A percentile compares a stretch with the other conserved stretches of the same genome.
Conservation (phyloP, 2,329 filamentous ascomycete species). For the Cladorrhinum sp. region DNA sequence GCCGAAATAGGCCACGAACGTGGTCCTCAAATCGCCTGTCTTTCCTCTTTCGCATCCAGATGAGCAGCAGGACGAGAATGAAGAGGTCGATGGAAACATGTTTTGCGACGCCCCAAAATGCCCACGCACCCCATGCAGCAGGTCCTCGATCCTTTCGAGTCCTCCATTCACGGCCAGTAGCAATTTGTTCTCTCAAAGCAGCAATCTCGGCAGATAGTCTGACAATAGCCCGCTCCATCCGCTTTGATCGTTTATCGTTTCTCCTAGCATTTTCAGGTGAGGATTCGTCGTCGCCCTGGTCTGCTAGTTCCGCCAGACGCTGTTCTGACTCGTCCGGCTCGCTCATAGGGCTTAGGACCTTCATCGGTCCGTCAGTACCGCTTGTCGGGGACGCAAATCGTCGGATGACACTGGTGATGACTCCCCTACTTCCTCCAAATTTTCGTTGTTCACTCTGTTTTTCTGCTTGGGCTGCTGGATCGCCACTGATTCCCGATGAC, state of each 20-base stretch:
- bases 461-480: constrained; percentile 4
- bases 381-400: constrained; percentile 47
- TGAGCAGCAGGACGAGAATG: constrained; percentile 60
- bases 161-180: constrained; percentile 68
- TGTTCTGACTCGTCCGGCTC: constrained; percentile 70
- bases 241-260: constrained; percentile 67
- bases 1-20: constrained; percentile 60
- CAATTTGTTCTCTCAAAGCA: constrained; percentile 86
- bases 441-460: constrained; percentile 1
- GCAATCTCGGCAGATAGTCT: constrained; percentile 91
- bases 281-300: constrained; percentile 38
- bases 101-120: constrained; percentile 66
- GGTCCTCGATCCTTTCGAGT: constrained; percentile 62
- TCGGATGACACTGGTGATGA: constrained; percentile 35
- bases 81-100: constrained; percentile 72
- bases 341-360: constrained; percentile 79
- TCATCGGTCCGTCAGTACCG: constrained; percentile 57
- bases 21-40: constrained; percentile 71
- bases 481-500: constrained; percentile 47
- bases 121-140: constrained; percentile 67
- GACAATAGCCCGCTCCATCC: constrained; percentile 81
- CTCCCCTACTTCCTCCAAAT: constrained; percentile 32
- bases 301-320: constrained; percentile 41
- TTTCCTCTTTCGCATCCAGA: constrained; percentile 70
- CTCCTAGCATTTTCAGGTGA: constrained; percentile 40